Conservation (phyloP, 495 filamentous ascomycete species). For the Penicillium goetzii region DNA sequence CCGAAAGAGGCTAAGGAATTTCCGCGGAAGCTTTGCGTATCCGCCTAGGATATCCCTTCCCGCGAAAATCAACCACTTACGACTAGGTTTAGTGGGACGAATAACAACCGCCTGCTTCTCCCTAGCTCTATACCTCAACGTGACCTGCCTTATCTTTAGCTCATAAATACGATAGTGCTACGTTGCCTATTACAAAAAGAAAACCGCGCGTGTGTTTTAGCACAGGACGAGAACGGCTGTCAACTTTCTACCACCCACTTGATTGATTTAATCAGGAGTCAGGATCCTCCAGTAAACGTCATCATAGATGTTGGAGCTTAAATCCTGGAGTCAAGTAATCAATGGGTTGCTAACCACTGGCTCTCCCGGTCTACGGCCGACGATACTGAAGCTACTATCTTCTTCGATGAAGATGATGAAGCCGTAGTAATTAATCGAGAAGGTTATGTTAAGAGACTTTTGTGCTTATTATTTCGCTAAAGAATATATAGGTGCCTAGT, state of each 20-base stretch:
- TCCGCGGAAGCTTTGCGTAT: slow-evolving; percentile 60
- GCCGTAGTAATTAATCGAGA: slow-evolving; percentile 52
- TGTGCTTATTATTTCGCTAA: slow-evolving; percentile 59
- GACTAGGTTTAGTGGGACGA: slow-evolving; percentile 71
- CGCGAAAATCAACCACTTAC: slow-evolving; percentile 45
- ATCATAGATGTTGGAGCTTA: slow-evolving; percentile 69
- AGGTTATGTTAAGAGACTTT: slow-evolving; percentile 52
- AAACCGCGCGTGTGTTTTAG: slow-evolving; percentile 44
- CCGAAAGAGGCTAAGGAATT: slow-evolving; percentile 63
- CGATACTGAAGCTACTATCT: slow-evolving; percentile 55
- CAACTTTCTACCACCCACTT: slow-evolving; percentile 39
- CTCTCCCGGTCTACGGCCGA: slow-evolving; percentile 23
- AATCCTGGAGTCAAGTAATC: slow-evolving; percentile 52
- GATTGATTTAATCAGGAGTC: slow-evolving; percentile 40
- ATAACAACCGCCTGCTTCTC: slow-evolving; percentile 59
- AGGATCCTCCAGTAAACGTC: slow-evolving; percentile 49
- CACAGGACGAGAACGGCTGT: slow-evolving; percentile 11
- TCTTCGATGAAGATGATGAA: slow-evolving; percentile 56
- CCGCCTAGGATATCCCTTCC: slow-evolving; percentile 64
- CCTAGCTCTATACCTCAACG: slow-evolving; percentile 55
- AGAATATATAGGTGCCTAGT: slow-evolving; percentile 43
- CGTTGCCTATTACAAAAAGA: slow-evolving; percentile 54
- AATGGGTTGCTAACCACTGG: slow-evolving; percentile 54
- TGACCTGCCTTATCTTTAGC: background rate
- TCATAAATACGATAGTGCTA: slow-evolving; percentile 49